phyloP scores from a whole-genome alignment of 179 eudicot species.

The Beta macrorhiza region DNA sequence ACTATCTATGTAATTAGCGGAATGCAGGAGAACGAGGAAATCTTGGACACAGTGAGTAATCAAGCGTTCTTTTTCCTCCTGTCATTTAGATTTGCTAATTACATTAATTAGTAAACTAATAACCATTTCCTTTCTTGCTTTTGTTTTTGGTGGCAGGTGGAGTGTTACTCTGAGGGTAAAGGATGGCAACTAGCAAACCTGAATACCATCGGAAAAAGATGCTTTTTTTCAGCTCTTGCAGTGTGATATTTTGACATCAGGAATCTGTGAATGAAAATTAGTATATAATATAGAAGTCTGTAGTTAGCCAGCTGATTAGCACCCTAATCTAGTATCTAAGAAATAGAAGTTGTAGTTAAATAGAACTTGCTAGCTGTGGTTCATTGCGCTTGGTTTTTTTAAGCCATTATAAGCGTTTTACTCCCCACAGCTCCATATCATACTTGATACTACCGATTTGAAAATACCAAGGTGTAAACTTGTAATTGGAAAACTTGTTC shows the following conservation, averaged over 20 bases:
- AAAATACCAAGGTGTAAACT: too few species aligned
- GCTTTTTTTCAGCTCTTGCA: slow-evolving; percentile 56
- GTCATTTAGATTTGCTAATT: background rate
- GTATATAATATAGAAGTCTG: background rate
- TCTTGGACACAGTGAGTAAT: slow-evolving; percentile 45
- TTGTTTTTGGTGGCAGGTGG: slow-evolving; percentile 45
- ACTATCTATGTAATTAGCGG: slow-evolving; percentile 64
- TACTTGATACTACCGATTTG: background rate
- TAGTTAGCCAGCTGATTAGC: background rate
- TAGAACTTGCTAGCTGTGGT: background rate
- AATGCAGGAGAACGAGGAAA: slow-evolving; percentile 26
- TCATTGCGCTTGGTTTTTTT: slow-evolving; percentile 5
- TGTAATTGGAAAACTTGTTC: background rate
- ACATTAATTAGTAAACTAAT: background rate
- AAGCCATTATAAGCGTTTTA: background rate
- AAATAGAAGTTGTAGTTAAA: too few species aligned
- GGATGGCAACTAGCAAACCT: slow-evolving; percentile 57
- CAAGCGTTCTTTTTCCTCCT: background rate
- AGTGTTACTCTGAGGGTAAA: slow-evolving; percentile 52
- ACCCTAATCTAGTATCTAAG: background rate
- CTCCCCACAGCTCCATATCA: background rate
- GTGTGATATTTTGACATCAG: slow-evolving; percentile 20
- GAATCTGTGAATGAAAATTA: background rate
- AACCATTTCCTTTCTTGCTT: background rate
- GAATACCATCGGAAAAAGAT: slow-evolving; percentile 52